phyloP scores from a whole-genome alignment of 108 stramenopile species.

The Cyclotella baltica region DNA sequence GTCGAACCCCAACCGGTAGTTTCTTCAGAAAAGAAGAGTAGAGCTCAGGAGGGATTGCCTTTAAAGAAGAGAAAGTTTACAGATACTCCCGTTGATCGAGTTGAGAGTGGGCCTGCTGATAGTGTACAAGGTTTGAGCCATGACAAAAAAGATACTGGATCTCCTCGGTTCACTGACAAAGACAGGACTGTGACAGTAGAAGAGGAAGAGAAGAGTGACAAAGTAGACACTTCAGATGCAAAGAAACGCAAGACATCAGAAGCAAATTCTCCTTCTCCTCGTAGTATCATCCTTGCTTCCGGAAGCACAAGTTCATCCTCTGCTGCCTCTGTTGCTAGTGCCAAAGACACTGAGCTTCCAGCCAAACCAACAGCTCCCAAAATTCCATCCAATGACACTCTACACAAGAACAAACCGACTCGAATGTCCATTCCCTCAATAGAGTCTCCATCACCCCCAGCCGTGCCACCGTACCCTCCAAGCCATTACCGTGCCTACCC shows the following conservation, averaged over 20 bases:
- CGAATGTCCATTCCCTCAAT: too few species aligned
- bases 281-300: constrained; percentile 10
- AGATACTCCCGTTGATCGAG: background rate
- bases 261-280: constrained; percentile 18
- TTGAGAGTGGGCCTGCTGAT: background rate
- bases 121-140: background rate
- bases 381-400: background rate
- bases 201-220: background rate
- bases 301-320: background rate
- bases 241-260: background rate
- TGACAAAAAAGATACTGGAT: background rate
- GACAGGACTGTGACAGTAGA: background rate
- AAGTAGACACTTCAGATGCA: background rate
- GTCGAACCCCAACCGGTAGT: background rate
- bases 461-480: background rate
- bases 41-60: background rate
- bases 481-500: background rate
- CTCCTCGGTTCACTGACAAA: background rate
- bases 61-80: constrained; percentile 7
- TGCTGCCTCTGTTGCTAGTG: background rate
- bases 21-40: background rate
- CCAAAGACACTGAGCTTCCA: background rate
- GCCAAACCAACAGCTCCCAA: background rate
- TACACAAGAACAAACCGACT: too few species aligned
- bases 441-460: background rate